A percentile compares a stretch with the other conserved stretches of the same genome.
phyloP scores from a whole-genome alignment of 176 grass and related monocot genomes.

The Musa itinerans region DNA sequence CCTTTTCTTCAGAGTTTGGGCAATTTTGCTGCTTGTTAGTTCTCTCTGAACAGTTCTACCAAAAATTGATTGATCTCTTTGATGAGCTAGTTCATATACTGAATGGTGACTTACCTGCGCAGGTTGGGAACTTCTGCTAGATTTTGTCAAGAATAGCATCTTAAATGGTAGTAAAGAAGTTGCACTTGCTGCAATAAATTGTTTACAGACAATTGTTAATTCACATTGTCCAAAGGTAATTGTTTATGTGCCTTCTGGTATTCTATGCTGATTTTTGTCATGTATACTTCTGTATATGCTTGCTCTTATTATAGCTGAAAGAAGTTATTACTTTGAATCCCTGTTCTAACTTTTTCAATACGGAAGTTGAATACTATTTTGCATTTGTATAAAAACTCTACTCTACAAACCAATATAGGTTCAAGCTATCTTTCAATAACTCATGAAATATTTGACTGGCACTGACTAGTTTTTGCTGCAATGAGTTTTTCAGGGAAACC shows the following conservation, averaged over 20 bases:
- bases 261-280: not conserved
- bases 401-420: not conserved
- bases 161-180: conserved; percentile 96
- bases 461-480: not conserved
- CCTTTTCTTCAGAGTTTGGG: conserved; percentile 73
- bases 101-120: not conserved
- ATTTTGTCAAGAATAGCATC: conserved; percentile 84
- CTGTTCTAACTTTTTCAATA: too few species aligned
- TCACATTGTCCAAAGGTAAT: conserved; percentile 89
- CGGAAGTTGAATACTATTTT: not conserved
- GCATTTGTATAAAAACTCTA: not conserved
- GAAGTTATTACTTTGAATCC: not conserved
- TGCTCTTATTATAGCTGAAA: not conserved
- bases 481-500: conserved; percentile 53
- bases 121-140: conserved; percentile 82
- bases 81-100: not conserved
- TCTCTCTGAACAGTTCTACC: not conserved
- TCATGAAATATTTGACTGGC: not conserved
- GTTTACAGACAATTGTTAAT: conserved; percentile 78
- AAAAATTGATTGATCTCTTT: not conserved
- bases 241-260: not conserved
- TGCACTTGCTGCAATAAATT: conserved; percentile 92
- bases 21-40: conserved; percentile 78
- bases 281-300: not conserved
- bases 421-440: not conserved